Conservation (phyloP, 2,329 filamentous ascomycete species). For the Aphanocladium album region DNA sequence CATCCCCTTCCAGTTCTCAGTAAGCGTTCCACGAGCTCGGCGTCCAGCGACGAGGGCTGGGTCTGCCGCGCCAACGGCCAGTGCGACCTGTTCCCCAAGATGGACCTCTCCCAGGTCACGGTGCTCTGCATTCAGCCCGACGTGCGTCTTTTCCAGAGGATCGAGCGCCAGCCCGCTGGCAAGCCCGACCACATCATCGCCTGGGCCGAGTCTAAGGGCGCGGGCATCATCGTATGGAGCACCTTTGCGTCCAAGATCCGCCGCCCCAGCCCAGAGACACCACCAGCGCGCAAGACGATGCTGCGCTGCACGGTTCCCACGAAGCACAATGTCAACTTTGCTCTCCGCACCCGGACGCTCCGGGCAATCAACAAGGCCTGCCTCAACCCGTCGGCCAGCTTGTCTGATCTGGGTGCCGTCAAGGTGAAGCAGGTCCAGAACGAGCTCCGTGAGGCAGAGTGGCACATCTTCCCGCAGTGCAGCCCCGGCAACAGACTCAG, state of each 20-base stretch:
- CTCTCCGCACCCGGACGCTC: neutral
- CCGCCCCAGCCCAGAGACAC: neutral
- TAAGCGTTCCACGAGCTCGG: neutral
- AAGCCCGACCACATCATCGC: conserved; percentile 15
- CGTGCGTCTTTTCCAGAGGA: neutral
- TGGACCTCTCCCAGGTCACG: neutral
- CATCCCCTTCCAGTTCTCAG: neutral
- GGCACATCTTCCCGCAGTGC: too few relatives aligned
- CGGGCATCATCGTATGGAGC: conserved; percentile 15
- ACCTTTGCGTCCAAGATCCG: neutral
- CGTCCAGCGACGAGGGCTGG: neutral
- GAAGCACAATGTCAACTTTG: neutral
- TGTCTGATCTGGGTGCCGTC: too few relatives aligned
- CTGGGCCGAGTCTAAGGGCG: conserved; percentile 14
- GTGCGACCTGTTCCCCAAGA: neutral
- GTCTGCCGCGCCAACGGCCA: neutral
- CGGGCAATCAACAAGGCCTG: neutral
- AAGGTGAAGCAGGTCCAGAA: too few relatives aligned
- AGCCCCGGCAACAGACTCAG: too few relatives aligned
- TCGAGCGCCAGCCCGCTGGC: conserved; percentile 9
- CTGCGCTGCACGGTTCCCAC: neutral
- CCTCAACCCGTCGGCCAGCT: neutral
- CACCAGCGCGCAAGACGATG: neutral
- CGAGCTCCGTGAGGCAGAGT: too few relatives aligned
- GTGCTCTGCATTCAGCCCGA: neutral